Evolutionary conservation across 2,329 filamentous ascomycete species (phyloP).

Genomic region (Aspergillus udagawae): DNA sequence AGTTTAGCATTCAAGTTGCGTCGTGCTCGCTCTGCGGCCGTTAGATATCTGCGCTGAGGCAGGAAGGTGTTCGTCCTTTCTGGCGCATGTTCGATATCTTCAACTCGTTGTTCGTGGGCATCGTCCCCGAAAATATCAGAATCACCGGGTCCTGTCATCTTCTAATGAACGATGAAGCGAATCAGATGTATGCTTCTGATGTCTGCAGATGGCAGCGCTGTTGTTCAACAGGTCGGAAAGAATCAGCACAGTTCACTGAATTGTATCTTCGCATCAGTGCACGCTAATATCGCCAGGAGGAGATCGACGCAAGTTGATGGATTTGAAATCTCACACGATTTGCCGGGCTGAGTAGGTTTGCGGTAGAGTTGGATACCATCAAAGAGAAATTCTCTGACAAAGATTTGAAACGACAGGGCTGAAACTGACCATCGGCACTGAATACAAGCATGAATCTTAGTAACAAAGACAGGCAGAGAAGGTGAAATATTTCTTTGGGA

Average conservation of each 20-base stretch:
- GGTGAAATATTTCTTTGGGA: neutral
- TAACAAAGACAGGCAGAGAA: neutral
- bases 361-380: neutral
- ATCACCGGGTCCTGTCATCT: conserved; percentile 15
- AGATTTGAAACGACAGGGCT: neutral
- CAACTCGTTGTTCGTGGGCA: conserved; percentile 4
- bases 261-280: neutral
- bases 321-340: neutral
- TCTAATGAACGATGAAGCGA: neutral
- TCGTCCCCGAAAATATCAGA: conserved; percentile 3
- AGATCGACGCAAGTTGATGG: neutral
- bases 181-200: neutral
- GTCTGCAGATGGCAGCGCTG: neutral
- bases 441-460: neutral
- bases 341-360: neutral
- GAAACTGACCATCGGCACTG: neutral
- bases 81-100: conserved; percentile 10
- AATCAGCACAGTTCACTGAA: neutral
- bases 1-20: conserved; percentile 48
- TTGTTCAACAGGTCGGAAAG: neutral
- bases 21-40: conserved; percentile 37
- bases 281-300: neutral
- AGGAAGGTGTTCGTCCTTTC: conserved; percentile 16
- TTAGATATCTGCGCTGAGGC: conserved; percentile 22
- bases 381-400: neutral